Conservation (phyloP, 495 filamentous ascomycete genomes). For the Hyaloscypha variabilis region DNA sequence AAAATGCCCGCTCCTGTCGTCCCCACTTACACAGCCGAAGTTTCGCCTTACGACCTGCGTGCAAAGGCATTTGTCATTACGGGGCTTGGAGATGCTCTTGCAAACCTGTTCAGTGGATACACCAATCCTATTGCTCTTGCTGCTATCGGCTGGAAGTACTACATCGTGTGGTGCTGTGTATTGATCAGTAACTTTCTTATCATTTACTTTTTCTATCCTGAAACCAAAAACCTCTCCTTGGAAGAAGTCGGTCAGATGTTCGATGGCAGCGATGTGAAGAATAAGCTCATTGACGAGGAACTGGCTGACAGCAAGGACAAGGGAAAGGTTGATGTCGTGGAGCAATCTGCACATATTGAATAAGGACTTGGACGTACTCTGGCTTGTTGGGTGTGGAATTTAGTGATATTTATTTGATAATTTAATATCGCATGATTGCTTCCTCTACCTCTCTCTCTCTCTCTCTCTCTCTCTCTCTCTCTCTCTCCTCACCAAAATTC, state of each 20-base stretch:
- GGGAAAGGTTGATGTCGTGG: conserved; percentile 1
- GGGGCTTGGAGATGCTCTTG: conserved; percentile 11
- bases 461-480: too few relatives aligned
- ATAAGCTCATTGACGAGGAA: conserved; percentile 4
- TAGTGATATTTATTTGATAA: too few relatives aligned
- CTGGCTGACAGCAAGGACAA: neutral
- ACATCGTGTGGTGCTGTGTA: conserved; percentile 41
- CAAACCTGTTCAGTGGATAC: conserved; percentile 23
- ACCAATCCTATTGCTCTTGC: conserved; percentile 41
- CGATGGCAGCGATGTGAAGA: conserved; percentile 15
- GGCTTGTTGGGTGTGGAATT: too few relatives aligned
- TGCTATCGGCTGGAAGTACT: conserved; percentile 41
- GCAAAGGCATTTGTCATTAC: conserved; percentile 48
- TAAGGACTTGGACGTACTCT: too few relatives aligned
- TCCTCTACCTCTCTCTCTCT: too few relatives aligned
- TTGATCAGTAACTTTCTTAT: conserved; percentile 33
- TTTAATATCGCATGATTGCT: too few relatives aligned
- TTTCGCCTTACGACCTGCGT: conserved; percentile 56
- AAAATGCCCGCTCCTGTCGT: conserved; percentile 40
- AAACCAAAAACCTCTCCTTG: conserved; percentile 24
- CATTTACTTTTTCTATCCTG: conserved; percentile 26
- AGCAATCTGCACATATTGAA: neutral
- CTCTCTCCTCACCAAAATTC: too few relatives aligned
- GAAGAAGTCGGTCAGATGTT: conserved; percentile 21
- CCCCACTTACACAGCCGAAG: conserved; percentile 52